These are phyloP conservation scores for Clavariopsis aquatica DNA, from an alignment of 495 filamentous ascomycete species.

Conservation along the genomic window DNA sequence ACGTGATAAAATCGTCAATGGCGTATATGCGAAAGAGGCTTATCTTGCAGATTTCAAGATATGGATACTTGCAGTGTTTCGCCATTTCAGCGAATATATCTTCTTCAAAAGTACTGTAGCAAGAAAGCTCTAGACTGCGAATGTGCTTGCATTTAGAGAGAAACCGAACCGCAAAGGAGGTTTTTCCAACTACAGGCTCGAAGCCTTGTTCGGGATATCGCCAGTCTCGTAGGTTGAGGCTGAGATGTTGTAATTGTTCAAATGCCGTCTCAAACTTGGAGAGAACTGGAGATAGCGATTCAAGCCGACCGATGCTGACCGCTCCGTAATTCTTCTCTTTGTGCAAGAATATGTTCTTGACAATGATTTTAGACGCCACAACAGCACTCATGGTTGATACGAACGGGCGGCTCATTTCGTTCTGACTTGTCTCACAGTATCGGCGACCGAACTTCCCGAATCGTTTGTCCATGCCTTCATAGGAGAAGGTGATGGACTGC, in stretches of 20 bases:
- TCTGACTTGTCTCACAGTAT: slow-evolving; percentile 33
- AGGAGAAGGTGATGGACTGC: slow-evolving; percentile 20
- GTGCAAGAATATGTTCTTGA: slow-evolving; percentile 10
- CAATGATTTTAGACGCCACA: slow-evolving; percentile 14
- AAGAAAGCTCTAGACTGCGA: slow-evolving; percentile 15
- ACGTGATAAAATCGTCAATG: slow-evolving; percentile 11
- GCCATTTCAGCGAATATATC: slow-evolving; percentile 24
- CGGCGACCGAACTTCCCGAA: slow-evolving; percentile 6
- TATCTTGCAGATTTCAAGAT: slow-evolving; percentile 18
- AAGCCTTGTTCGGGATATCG: slow-evolving; percentile 25
- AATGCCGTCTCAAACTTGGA: slow-evolving; percentile 13
- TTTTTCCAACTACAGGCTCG: slow-evolving; percentile 3
- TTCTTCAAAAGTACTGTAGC: slow-evolving; percentile 20
- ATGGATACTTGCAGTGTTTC: slow-evolving; percentile 12
- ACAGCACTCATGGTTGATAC: slow-evolving; percentile 28
- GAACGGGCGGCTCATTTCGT: slow-evolving; percentile 32
- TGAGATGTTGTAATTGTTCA: slow-evolving; percentile 6
- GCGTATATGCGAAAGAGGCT: slow-evolving; percentile 18
- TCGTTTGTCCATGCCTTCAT: slow-evolving; percentile 19
- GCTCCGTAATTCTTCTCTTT: slow-evolving; percentile 10
- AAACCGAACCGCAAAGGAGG: slow-evolving; percentile 19
- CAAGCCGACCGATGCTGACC: slow-evolving; percentile 26
- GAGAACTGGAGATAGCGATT: slow-evolving; percentile 13
- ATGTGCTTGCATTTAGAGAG: slow-evolving; percentile 19
- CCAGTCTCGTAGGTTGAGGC: slow-evolving; percentile 28